Base-by-base conservation (phyloP, 2,329 filamentous ascomycete genomes). In the Fusarium sp. region DNA sequence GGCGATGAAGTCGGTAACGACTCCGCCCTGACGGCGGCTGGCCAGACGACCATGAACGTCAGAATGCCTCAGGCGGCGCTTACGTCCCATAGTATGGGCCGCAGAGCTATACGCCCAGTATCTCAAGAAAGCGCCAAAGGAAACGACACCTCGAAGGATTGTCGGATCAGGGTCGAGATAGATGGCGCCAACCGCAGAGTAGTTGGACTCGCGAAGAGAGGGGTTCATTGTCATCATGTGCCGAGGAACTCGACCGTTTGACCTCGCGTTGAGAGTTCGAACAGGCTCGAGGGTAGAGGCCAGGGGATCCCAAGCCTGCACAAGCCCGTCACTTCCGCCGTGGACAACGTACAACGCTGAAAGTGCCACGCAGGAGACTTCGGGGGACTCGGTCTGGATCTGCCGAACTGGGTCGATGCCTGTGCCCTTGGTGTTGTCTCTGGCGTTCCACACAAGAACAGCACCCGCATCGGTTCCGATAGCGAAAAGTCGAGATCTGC, bases 301-400 rank as follows among this genome's bases (percentile, higher is more conserved):
- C 56, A 99, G 86, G n/a, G 94, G 94, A 84, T 99, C 97, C 97
- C 97, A 99, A 7, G 95, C 94, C 82, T 98, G 97, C 6, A 98
- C 96, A 4, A 98, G 89, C 1, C 97, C 96, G 83, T 99, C 97
- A 76, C 94, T 98, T 29, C 97, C 97, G 59, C 97, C 97, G 81
- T 98, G 94, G 8, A 98, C 93, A 18, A 99, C 84, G 80, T 97
- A 97, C 18, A 99, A 86, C 2, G 95, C 93, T 1, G 95, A 95
- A 56, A 98, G 82, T 7, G 93, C 97, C 18, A 99, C 83, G 70
- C 92, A 94, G 0, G 95, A 94, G 20, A 98, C 92, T 80, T 95
- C 90, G 0, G 96, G 95, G 0, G 96, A 98, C 54, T 97, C 95
- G 0, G 97, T 98, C 77, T 95, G 91, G 54, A 98, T 95, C 60